Conservation (phyloP, 192 early-diverging fungal genomes). For the Pilaira anomala region DNA sequence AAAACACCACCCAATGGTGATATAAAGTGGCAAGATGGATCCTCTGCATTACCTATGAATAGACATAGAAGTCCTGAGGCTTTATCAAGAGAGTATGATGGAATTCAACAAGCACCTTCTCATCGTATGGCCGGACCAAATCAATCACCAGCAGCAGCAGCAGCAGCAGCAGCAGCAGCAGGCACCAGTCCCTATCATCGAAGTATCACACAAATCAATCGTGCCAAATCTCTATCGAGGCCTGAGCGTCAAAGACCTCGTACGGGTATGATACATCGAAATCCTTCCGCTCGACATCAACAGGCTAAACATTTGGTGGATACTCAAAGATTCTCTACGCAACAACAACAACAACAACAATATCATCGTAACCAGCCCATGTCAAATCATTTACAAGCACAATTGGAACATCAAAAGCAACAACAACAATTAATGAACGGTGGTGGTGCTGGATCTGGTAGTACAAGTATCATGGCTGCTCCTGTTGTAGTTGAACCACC, state of each 20-base stretch:
- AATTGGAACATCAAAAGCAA: constrained; percentile 15
- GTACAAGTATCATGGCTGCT: too few species aligned
- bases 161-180: background rate
- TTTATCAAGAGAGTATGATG: background rate
- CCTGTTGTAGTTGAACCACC: constrained; percentile 2
- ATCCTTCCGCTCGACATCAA: background rate
- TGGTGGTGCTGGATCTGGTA: background rate
- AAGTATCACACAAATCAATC: background rate
- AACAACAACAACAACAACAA: too few species aligned
- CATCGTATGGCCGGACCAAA: too few species aligned
- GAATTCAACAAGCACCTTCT: too few species aligned
- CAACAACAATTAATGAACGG: constrained; percentile 5
- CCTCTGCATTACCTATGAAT: background rate
- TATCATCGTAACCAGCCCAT: constrained; percentile 26
- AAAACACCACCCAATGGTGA: background rate
- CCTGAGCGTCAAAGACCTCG: constrained; percentile 47
- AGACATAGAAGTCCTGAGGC: constrained; percentile 2
- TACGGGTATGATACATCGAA: constrained; percentile 34
- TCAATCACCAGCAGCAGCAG: background rate
- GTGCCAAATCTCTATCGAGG: constrained; percentile 34
- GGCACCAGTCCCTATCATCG: background rate
- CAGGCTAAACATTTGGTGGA: background rate
- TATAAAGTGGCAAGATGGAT: background rate
- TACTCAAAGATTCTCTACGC: background rate
- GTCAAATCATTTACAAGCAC: constrained; percentile 21